Evolutionary conservation across 352 stramenopile species (phyloP).

Genomic region (Phytophthora boehmeriae): DNA sequence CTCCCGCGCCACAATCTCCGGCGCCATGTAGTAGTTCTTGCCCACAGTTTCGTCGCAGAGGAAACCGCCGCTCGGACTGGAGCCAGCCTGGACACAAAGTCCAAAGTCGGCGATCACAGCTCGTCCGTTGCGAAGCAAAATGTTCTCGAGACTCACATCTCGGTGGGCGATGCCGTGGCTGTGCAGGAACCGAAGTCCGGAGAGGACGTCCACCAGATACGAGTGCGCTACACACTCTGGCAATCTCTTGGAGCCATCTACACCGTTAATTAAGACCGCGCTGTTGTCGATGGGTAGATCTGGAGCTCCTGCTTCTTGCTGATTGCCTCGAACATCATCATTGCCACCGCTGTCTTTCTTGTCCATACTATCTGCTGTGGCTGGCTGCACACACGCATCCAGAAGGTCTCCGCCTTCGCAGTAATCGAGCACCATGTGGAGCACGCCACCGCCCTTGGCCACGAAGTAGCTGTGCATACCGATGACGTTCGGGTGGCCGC

Average conservation of each 20-base stretch:
- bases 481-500: slow-evolving; percentile 78
- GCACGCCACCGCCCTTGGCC: slow-evolving; percentile 39
- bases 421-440: slow-evolving; percentile 83
- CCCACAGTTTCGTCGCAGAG: slow-evolving; percentile 71
- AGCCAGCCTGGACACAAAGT: slow-evolving; percentile 61
- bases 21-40: slow-evolving; percentile 98
- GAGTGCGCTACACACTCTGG: slow-evolving; percentile 49
- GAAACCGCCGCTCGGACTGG: slow-evolving; percentile 28
- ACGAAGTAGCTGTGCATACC: slow-evolving; percentile 75
- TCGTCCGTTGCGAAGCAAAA: slow-evolving; percentile 81
- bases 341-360: no score
- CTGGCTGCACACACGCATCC: slow-evolving; percentile 51
- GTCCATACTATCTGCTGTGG: neutral
- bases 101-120: slow-evolving; percentile 78
- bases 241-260: slow-evolving; percentile 39
- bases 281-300: neutral
- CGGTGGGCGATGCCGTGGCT: slow-evolving; percentile 86
- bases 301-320: slow-evolving; percentile 5
- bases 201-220: slow-evolving; percentile 76
- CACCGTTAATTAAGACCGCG: slow-evolving; percentile 23
- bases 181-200: slow-evolving; percentile 71
- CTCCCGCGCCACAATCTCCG: slow-evolving; percentile 86
- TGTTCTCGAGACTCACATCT: slow-evolving; percentile 98
- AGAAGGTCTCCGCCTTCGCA: slow-evolving; percentile 78
- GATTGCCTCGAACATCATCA: slow-evolving; percentile 1